phyloP scores from a whole-genome alignment of 2,329 filamentous ascomycete species.

The Penicillium occitanis region DNA sequence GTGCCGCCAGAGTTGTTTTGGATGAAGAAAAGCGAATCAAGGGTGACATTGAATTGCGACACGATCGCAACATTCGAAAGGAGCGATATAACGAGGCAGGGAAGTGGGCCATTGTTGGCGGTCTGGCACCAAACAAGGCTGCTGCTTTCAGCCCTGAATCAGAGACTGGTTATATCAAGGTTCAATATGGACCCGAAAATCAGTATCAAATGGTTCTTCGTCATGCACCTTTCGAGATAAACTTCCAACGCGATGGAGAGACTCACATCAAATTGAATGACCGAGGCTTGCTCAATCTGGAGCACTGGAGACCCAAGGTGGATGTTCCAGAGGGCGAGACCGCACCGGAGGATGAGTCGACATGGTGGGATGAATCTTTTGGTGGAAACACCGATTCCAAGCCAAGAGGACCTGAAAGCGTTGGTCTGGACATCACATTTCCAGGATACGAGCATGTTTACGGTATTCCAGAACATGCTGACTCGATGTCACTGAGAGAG shows the following conservation, averaged over 20 bases:
- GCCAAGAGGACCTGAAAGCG: conserved; percentile 88
- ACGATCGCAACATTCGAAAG: conserved; percentile 80
- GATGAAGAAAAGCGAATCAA: conserved; percentile 90
- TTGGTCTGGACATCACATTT: conserved; percentile 89
- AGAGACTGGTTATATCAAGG: conserved; percentile 65
- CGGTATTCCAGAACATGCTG: conserved; percentile 90
- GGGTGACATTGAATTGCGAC: conserved; percentile 81
- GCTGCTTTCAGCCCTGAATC: conserved; percentile 68
- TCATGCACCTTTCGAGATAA: conserved; percentile 77
- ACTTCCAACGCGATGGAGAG: conserved; percentile 80
- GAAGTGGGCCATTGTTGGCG: conserved; percentile 82
- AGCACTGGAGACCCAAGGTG: conserved; percentile 90
- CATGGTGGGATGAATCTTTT: conserved; percentile 97
- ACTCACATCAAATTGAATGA: conserved; percentile 88
- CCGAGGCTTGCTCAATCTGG: conserved; percentile 84
- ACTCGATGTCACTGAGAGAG: conserved; percentile 81
- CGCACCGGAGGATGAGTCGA: conserved; percentile 64
- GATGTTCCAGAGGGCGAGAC: conserved; percentile 58
- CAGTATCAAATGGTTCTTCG: conserved; percentile 80
- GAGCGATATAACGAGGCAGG: conserved; percentile 92
- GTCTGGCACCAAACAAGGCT: conserved; percentile 68
- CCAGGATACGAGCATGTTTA: conserved; percentile 89
- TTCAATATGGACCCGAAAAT: conserved; percentile 74
- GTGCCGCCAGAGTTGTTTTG: conserved; percentile 79
- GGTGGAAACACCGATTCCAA: conserved; percentile 94